Evolutionary conservation across 345 rosid genomes (phyloP), one percentile per base, ranked within the genome.

Genomic region (Dipteronia dyeriana): DNA sequence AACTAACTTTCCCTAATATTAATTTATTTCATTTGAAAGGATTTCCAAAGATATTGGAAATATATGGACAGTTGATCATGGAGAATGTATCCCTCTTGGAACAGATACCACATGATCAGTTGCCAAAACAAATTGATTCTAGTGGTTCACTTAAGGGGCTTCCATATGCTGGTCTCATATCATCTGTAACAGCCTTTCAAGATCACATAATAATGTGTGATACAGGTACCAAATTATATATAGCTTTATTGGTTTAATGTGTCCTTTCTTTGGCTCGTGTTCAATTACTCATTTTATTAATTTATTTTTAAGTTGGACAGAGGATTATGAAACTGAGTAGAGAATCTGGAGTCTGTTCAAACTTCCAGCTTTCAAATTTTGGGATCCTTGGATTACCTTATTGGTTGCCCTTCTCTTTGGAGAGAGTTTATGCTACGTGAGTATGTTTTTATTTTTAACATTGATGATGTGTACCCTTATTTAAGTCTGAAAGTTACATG

Each of bases 311-410:
- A 96, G 99, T 85, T 88, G 89, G 93, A 74, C 97, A 92, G 85
- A 89, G 87, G 75, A 85, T 96, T 78, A 74, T 90, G 86, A 92
- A 84, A 85, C 78, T 91, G 59, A 68, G 81, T 78, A 81, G 82
- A 82, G 89, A 89, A 70, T 86, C 97, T 70, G 87, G 94, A 79
- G 84, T 84, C 66, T 66, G 78, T 83, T 92, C 95, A 78, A 86
- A 80, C 75, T 75, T 91, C 75, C 84, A 83, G 78, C 87, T 94
- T 76, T 90, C 97, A 49, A 94, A 94, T 79, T 87, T 89, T 73
- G 90, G 90, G 78, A 77, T 85, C 71, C 94, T 96, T 79, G 98
- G 98, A 78, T 85, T 96, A 68, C 97, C 99, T 39, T 96, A 92
- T 78, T 92, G 99, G 99, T 64, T 87, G 70, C 68, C 85, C 73